Conservation (phyloP, 2,329 filamentous ascomycete genomes). For the Apiospora marii region DNA sequence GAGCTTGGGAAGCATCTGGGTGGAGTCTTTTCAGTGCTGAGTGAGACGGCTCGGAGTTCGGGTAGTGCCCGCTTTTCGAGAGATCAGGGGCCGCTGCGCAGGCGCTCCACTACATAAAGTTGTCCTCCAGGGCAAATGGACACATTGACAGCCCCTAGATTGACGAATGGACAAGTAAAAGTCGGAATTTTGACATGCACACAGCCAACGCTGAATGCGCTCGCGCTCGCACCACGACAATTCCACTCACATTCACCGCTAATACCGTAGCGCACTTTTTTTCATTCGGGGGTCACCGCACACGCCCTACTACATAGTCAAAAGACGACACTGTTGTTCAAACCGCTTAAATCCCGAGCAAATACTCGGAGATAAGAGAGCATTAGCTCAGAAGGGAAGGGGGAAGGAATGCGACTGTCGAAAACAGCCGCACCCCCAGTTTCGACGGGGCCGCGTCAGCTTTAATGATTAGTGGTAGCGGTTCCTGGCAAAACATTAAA, state of each 20-base stretch:
- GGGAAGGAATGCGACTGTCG: background rate
- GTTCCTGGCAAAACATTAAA: background rate
- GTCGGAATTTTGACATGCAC: too few relatives aligned
- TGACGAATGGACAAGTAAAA: background rate
- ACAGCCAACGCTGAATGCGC: background rate
- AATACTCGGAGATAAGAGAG: background rate
- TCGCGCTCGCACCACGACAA: background rate
- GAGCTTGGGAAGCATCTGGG: background rate
- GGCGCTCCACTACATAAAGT: slow-evolving; percentile 7
- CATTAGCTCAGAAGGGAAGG: background rate
- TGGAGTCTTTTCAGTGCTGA: background rate
- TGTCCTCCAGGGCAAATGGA: background rate
- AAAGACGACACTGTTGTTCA: background rate
- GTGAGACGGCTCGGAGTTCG: slow-evolving; percentile 6
- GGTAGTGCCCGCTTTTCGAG: background rate
- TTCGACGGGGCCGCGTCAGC: slow-evolving; percentile 13
- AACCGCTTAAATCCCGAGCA: background rate
- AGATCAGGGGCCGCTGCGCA: background rate
- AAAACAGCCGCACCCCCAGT: background rate
- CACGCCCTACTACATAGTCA: background rate
- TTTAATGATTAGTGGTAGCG: background rate
- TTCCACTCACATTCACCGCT: background rate
- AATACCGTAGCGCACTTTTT: background rate
- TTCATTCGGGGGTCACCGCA: background rate
- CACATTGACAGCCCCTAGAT: background rate